Evolutionary conservation across 306 rosid genomes (phyloP).

Genomic region (Vigna hirtella): DNA sequence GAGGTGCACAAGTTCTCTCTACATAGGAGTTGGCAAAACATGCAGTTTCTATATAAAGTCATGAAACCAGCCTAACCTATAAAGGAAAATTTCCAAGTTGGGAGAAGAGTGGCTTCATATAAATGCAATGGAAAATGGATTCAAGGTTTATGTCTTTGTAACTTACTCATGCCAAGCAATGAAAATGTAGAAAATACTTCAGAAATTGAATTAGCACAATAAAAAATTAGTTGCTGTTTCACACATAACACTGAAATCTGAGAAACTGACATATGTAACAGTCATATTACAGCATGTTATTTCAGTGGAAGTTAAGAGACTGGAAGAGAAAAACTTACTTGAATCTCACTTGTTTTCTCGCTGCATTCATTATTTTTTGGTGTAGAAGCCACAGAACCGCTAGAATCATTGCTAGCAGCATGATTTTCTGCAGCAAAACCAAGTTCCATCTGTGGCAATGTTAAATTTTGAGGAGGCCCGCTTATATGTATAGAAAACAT

Average conservation of each 20-base stretch:
- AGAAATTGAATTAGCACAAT: background rate
- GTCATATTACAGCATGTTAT: background rate
- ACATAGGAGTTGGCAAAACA: constrained; percentile 54
- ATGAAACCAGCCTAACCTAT: constrained; percentile 51
- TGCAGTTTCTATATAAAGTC: constrained; percentile 55
- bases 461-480: constrained; percentile 47
- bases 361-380: constrained; percentile 53
- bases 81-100: constrained; percentile 38
- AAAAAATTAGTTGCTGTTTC: constrained; percentile 13
- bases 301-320: background rate
- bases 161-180: background rate
- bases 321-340: constrained; percentile 52
- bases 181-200: constrained; percentile 8
- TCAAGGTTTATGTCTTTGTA: constrained; percentile 28
- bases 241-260: constrained; percentile 26
- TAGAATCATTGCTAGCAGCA: constrained; percentile 55
- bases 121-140: constrained; percentile 20
- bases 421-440: constrained; percentile 58
- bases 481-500: constrained; percentile 45
- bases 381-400: constrained; percentile 57
- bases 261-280: constrained; percentile 17
- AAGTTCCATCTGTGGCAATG: constrained; percentile 45
- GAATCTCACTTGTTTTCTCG: constrained; percentile 65
- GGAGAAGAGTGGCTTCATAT: constrained; percentile 39
- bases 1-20: constrained; percentile 71